These are phyloP conservation scores for Lipomyces lipofer DNA, from an alignment of 805 yeast species.

Conservation along the genomic window DNA sequence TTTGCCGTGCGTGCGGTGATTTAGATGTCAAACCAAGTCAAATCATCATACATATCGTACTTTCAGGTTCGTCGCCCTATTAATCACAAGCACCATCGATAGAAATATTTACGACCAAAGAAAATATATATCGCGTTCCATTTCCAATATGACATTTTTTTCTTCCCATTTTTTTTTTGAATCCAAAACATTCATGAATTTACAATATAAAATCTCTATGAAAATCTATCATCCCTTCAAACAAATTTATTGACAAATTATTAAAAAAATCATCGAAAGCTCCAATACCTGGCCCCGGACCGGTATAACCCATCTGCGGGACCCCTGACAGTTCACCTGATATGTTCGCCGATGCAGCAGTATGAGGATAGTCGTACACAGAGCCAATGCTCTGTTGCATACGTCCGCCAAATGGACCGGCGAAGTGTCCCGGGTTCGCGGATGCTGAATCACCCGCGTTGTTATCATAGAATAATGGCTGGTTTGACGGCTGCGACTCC, in stretches of 20 bases:
- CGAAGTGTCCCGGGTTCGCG: not conserved
- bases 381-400: not conserved
- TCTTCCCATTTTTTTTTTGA: too few relatives aligned
- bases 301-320: not conserved
- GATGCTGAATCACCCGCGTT: conserved; percentile 12
- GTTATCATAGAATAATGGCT: not conserved
- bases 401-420: not conserved
- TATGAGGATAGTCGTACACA: not conserved
- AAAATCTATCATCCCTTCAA: conserved; percentile 18
- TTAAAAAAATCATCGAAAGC: conserved; percentile 22
- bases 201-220: conserved; percentile 18
- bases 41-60: too few relatives aligned
- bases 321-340: not conserved
- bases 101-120: too few relatives aligned
- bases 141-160: too few relatives aligned
- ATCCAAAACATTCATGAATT: too few relatives aligned
- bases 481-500: not conserved
- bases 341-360: not conserved
- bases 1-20: too few relatives aligned
- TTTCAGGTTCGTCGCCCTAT: too few relatives aligned
- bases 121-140: too few relatives aligned
- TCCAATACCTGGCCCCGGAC: not conserved
- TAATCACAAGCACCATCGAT: too few relatives aligned
- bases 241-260: conserved; percentile 12
- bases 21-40: too few relatives aligned